Evolutionary conservation across 495 filamentous ascomycete species (phyloP).

Genomic region (Achaetomiella virescens): DNA sequence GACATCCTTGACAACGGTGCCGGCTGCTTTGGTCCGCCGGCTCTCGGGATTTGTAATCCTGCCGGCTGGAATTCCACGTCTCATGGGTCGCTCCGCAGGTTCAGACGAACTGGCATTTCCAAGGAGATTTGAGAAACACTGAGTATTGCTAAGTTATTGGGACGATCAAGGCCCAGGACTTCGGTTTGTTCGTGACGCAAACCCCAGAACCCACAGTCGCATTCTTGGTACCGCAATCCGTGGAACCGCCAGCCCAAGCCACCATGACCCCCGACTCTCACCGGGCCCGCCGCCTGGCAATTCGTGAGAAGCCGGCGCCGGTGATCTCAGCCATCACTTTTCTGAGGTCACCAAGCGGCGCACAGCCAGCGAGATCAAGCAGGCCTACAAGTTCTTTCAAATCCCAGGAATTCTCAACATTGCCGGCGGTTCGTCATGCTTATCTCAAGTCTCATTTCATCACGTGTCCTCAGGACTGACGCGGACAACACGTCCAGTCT

Average conservation of each 20-base stretch:
- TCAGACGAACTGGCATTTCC: too few species aligned
- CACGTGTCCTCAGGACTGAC: slow-evolving; percentile 1
- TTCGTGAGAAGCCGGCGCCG: slow-evolving; percentile 39
- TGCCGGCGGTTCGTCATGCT: slow-evolving; percentile 64
- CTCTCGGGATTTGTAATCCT: too few species aligned
- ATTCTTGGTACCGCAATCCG: not conserved
- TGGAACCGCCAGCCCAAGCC: not conserved
- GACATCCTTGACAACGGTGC: too few species aligned
- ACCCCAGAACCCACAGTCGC: not conserved
- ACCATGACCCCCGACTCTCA: not conserved
- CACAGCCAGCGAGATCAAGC: slow-evolving; percentile 59
- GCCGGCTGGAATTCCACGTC: too few species aligned
- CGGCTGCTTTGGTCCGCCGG: too few species aligned
- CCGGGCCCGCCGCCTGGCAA: not conserved
- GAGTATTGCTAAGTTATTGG: too few species aligned
- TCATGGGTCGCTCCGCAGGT: too few species aligned
- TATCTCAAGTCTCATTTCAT: not conserved
- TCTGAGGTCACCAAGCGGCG: slow-evolving; percentile 61
- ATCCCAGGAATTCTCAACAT: slow-evolving; percentile 79
- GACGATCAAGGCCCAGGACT: too few species aligned
- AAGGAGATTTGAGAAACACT: too few species aligned
- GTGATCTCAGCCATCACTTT: slow-evolving; percentile 72
- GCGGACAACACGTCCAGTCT: slow-evolving; percentile 35
- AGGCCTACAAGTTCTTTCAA: slow-evolving; percentile 75
- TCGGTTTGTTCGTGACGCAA: too few species aligned